Conservation (phyloP, 208 protist species). For the Wallacemonas sp. region DNA sequence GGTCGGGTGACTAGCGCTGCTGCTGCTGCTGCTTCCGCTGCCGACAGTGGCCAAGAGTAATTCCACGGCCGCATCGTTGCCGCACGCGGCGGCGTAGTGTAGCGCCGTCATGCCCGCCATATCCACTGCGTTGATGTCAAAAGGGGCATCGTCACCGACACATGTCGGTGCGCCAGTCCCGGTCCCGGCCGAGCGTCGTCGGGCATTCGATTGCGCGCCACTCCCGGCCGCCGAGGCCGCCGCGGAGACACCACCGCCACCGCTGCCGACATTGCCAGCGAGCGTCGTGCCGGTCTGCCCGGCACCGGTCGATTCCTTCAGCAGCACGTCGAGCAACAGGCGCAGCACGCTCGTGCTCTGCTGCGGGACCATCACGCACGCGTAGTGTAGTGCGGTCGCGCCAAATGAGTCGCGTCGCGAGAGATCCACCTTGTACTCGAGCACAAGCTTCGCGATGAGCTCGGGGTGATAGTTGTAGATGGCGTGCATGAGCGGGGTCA, state of each 20-base stretch:
- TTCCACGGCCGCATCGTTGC: conserved; percentile 61
- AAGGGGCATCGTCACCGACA: neutral
- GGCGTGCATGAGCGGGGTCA: conserved; percentile 76
- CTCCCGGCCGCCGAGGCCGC: neutral
- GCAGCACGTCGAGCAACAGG: conserved; percentile 11
- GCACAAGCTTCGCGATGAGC: conserved; percentile 69
- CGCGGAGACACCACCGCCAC: neutral
- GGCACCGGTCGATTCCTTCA: conserved; percentile 15
- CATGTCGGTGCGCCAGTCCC: conserved; percentile 18
- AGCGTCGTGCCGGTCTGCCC: too few species aligned
- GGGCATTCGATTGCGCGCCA: neutral
- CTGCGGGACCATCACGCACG: conserved; percentile 23
- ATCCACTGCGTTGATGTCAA: conserved; percentile 82
- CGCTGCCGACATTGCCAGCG: too few species aligned
- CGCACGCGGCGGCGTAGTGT: conserved; percentile 74
- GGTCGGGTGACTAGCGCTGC: neutral
- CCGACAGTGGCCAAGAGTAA: conserved; percentile 33
- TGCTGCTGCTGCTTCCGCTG: neutral
- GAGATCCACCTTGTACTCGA: conserved; percentile 73
- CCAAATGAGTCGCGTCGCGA: conserved; percentile 73
- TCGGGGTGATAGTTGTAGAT: conserved; percentile 84
- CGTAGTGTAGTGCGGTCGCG: conserved; percentile 83
- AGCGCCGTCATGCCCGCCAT: conserved; percentile 76
- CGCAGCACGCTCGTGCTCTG: conserved; percentile 16
- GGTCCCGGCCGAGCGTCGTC: neutral